phyloP scores from a whole-genome alignment of 441 rosid genomes.

The Populus hybrid region DNA sequence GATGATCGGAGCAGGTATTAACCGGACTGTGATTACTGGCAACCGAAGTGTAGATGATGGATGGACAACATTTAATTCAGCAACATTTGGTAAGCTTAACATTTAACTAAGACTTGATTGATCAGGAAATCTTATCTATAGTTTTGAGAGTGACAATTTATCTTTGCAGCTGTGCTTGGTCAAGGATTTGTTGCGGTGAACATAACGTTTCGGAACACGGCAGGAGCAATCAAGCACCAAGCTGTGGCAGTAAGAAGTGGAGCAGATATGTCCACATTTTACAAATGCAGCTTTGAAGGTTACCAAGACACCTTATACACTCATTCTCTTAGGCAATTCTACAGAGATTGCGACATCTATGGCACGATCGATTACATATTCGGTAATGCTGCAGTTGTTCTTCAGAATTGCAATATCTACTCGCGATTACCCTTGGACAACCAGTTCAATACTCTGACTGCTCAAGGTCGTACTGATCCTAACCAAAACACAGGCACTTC shows the following conservation, averaged over 20 bases:
- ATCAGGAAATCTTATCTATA: too few species aligned
- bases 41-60: slow-evolving; percentile 36
- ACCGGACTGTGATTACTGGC: slow-evolving; percentile 39
- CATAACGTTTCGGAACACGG: slow-evolving; percentile 69
- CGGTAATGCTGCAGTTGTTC: slow-evolving; percentile 71
- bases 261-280: slow-evolving; percentile 65
- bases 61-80: slow-evolving; percentile 48
- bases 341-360: slow-evolving; percentile 64
- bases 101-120: too few species aligned
- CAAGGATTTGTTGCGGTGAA: slow-evolving; percentile 59
- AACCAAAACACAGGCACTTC: slow-evolving; percentile 79
- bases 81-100: slow-evolving; percentile 37
- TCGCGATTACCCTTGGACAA: slow-evolving; percentile 46
- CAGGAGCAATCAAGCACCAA: slow-evolving; percentile 65
- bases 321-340: slow-evolving; percentile 68
- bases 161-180: slow-evolving; percentile 46
- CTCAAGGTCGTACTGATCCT: slow-evolving; percentile 74
- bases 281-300: slow-evolving; percentile 71
- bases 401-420: slow-evolving; percentile 63
- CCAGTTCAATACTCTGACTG: slow-evolving; percentile 70
- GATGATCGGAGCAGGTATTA: slow-evolving; percentile 50
- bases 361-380: slow-evolving; percentile 84
- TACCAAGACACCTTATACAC: slow-evolving; percentile 75
- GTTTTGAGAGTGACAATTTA: neutral
- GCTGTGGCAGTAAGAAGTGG: slow-evolving; percentile 66